These are phyloP conservation scores for Echites panduratus DNA, from an alignment of 257 asterid species.

Conservation along the genomic window DNA sequence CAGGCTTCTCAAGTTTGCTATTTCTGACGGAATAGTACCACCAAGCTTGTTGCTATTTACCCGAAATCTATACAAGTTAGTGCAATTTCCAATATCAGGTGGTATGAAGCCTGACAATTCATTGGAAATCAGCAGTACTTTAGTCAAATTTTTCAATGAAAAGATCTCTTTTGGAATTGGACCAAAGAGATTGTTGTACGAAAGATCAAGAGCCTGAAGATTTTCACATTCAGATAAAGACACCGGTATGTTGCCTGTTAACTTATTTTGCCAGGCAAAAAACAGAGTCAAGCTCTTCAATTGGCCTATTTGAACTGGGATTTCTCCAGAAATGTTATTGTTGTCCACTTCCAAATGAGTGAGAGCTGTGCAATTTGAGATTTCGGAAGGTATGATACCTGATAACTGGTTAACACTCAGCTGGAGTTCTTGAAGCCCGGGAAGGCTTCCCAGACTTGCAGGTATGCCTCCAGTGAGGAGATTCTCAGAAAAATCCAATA, in stretches of 20 bases:
- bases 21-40: conserved; percentile 83
- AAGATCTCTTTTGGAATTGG: conserved; percentile 64
- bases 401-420: conserved; percentile 76
- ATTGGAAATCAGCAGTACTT: conserved; percentile 65
- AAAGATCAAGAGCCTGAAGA: conserved; percentile 86
- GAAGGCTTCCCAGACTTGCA: conserved; percentile 49
- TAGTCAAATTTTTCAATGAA: conserved; percentile 56
- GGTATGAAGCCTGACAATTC: conserved; percentile 77
- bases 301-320: conserved; percentile 61
- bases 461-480: conserved; percentile 68
- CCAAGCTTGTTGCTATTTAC: conserved; percentile 59
- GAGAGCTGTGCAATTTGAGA: conserved; percentile 55
- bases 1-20: conserved; percentile 55
- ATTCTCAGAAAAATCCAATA: conserved; percentile 74
- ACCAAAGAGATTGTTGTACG: conserved; percentile 74
- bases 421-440: conserved; percentile 64
- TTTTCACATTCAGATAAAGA: conserved; percentile 54
- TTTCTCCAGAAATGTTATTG: conserved; percentile 64
- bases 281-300: conserved; percentile 53
- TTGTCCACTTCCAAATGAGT: conserved; percentile 91
- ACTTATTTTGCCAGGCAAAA: conserved; percentile 89
- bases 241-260: conserved; percentile 75
- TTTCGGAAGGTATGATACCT: conserved; percentile 69
- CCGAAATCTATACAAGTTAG: conserved; percentile 76
- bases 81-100: conserved; percentile 79